Conservation (phyloP, 106 monocot genomes). For the Hemerocallis citrina region DNA sequence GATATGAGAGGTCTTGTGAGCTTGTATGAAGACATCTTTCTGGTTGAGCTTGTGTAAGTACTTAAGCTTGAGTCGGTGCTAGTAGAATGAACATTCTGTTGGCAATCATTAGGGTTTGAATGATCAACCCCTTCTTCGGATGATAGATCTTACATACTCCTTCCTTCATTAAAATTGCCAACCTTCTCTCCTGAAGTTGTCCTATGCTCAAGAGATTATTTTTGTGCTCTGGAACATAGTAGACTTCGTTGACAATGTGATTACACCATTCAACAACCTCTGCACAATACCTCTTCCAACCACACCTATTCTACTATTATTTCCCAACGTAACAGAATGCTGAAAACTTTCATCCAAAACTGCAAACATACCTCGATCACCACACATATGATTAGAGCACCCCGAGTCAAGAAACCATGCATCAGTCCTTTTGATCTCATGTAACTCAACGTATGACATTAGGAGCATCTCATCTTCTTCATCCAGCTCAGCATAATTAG, state of each 20-base stretch:
- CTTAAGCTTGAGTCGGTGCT: too few species aligned
- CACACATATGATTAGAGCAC: too few species aligned
- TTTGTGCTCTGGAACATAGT: conserved; percentile 6
- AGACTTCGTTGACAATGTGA: conserved; percentile 11
- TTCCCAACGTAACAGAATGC: conserved; percentile 12
- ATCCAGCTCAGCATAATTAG: too few species aligned
- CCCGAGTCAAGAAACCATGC: too few species aligned
- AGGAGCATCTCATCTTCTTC: too few species aligned
- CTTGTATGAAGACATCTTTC: too few species aligned
- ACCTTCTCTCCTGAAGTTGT: conserved; percentile 9
- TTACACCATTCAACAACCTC: conserved; percentile 6
- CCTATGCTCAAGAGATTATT: conserved; percentile 14
- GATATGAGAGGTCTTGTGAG: too few species aligned
- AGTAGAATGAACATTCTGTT: conserved; percentile 2
- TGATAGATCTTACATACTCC: conserved; percentile 3
- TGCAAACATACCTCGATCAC: too few species aligned
- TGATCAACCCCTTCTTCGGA: not conserved
- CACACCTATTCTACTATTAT: too few species aligned
- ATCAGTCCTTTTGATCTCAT: too few species aligned
- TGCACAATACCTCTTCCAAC: conserved; percentile 2
- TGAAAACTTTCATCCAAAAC: conserved; percentile 17
- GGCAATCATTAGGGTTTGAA: not conserved
- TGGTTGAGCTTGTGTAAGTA: too few species aligned
- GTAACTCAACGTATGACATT: too few species aligned
- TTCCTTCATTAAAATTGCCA: not conserved